Base-by-base conservation (phyloP, 352 stramenopile species). In the Globisporangium camurandrum region DNA sequence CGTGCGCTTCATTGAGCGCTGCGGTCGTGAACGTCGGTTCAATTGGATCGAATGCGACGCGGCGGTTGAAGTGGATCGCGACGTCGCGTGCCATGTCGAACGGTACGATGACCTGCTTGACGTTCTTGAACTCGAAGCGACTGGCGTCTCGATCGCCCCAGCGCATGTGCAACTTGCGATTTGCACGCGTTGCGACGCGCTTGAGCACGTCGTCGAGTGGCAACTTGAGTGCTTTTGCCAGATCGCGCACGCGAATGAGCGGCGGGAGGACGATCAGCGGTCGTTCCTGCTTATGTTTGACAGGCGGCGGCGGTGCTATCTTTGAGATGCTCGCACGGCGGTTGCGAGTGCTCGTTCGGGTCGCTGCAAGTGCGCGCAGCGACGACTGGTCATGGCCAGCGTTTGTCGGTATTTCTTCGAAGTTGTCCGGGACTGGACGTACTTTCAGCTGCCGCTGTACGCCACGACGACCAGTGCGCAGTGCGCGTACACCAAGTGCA, bases 151-250 rank as follows among this genome's bases (percentile, higher is more conserved):
- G n/a, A 55, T 56, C 61, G 31, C 62, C 67, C 48, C 74, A 66
- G 28, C 54, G 70, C 64, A 84, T 68, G 49, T 81, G 64, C 28
- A 86, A 70, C 27, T 73, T 75, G 41, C 67, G 75, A 53, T 91
- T 64, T 20, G 65, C 55, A n/a, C 71, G 77, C 31, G 51, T 75
- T 17, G 64, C 77, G 28, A 83, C 73, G 27, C 54, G 56, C 40
- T 84, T 82, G 30, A 89, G 66, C 52, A 93, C 82, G 6, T 83
- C 69, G n/a, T 90, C 76, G 33, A 86, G 51, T 10, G 82, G 69
- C 17, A 69, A 56, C 14, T 77, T 75, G 22, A 93, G 59, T 24
- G 71, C 57, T 49, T 93, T 93, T 37, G 82, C 78, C 22, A 93
- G 52, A 34, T 86, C 74, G 3, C 82, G 82, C 42, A 88, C 76